Conservation (phyloP, 164 flowering plant genomes). For the Malania oleifera region DNA sequence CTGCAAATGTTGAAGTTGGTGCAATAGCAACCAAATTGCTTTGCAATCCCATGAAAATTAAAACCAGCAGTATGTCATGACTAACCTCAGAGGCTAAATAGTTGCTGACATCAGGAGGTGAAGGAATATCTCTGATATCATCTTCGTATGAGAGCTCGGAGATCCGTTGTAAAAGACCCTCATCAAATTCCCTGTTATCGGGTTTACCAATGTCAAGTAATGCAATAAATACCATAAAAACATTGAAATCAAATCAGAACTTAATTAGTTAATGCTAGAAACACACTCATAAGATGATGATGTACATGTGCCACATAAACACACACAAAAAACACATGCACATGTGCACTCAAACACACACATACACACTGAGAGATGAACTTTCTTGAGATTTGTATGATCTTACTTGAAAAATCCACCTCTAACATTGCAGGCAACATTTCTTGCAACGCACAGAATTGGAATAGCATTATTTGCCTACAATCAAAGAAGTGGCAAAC, state of each 20-base stretch:
- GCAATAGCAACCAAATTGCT: background rate
- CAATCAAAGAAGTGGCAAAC: conserved; percentile 24
- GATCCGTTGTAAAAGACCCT: conserved; percentile 64
- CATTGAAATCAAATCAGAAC: conserved; percentile 1
- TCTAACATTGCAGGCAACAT: conserved; percentile 98
- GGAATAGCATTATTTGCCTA: conserved; percentile 82
- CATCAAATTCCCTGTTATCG: conserved; percentile 85
- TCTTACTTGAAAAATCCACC: conserved; percentile 97
- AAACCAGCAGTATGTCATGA: background rate
- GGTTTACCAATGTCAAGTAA: conserved; percentile 10
- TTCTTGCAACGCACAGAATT: conserved; percentile 91
- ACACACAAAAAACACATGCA: no score
- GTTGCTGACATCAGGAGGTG: conserved; percentile 94
- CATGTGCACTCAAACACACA: no score
- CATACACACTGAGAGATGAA: background rate
- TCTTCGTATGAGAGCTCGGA: conserved; percentile 72
- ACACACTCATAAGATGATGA: no score
- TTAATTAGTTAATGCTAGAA: no score
- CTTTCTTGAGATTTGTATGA: background rate
- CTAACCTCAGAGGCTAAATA: conserved; percentile 84
- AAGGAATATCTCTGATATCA: conserved; percentile 48
- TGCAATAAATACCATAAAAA: background rate
- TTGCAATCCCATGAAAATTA: conserved; percentile 1
- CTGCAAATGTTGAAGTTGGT: background rate
- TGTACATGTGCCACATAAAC: no score